phyloP scores from a whole-genome alignment of 495 filamentous ascomycete species.

The Pseudoneurospora amorphoporcata region DNA sequence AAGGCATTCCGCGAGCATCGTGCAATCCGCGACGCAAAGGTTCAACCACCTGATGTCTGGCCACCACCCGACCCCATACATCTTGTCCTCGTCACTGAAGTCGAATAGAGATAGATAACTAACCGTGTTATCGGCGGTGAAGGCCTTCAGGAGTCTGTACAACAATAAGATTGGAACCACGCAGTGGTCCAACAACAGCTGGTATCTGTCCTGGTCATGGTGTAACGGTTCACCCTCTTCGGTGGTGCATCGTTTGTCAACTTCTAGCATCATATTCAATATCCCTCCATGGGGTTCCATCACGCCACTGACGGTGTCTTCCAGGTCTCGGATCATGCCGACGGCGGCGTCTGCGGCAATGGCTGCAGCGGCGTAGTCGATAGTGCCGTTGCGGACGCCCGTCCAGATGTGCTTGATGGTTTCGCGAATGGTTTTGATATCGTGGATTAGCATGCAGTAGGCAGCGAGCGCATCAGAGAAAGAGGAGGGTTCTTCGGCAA shows the following conservation, averaged over 20 bases:
- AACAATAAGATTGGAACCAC: not conserved
- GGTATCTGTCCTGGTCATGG: not conserved
- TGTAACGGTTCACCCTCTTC: not conserved
- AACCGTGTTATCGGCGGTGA: not conserved
- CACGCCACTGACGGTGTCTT: not conserved
- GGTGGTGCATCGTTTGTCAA: too few species aligned
- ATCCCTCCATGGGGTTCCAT: not conserved
- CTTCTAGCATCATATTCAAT: not conserved
- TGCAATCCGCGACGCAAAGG: not conserved
- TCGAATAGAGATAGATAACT: not conserved
- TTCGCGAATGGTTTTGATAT: not conserved
- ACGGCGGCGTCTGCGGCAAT: not conserved
- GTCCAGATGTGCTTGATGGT: not conserved
- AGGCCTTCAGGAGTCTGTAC: not conserved
- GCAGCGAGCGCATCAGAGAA: not conserved
- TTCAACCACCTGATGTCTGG: not conserved
- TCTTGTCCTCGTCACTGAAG: not conserved
- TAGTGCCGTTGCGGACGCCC: not conserved
- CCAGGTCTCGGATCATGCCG: not conserved
- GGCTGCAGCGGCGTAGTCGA: not conserved
- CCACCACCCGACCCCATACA: not conserved
- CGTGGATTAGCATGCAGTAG: not conserved
- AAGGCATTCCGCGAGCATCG: not conserved
- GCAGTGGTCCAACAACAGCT: not conserved
- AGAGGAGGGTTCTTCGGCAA: not conserved